These are phyloP conservation scores for Gossypium gossypioides DNA, from an alignment of 441 rosid genomes.

Conservation along the genomic window DNA sequence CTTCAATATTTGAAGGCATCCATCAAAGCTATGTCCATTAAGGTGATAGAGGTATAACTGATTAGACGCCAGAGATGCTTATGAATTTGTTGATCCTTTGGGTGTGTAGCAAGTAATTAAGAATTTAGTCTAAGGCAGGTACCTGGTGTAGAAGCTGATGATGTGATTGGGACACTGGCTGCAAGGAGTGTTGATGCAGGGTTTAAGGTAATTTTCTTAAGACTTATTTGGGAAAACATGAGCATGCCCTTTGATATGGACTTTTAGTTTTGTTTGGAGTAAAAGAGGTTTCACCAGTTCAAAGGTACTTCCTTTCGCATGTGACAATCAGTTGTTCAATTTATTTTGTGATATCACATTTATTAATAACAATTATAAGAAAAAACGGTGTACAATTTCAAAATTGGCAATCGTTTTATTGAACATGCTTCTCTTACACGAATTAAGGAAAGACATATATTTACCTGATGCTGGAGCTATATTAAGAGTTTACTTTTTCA, in stretches of 20 bases:
- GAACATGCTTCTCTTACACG: neutral
- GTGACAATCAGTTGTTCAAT: neutral
- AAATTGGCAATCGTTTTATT: neutral
- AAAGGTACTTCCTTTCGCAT: neutral
- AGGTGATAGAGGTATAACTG: constrained; percentile 76
- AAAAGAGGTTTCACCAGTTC: neutral
- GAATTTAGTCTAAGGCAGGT: constrained; percentile 43
- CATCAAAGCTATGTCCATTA: constrained; percentile 84
- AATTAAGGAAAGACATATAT: neutral
- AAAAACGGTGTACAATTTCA: neutral
- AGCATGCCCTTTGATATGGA: neutral
- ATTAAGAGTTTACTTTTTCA: neutral
- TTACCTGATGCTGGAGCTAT: neutral
- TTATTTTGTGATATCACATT: neutral
- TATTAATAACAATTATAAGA: neutral
- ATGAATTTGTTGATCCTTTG: constrained; percentile 10
- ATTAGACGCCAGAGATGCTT: constrained; percentile 1
- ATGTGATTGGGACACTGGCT: constrained; percentile 93
- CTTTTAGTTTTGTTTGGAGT: neutral
- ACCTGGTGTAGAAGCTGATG: constrained; percentile 98
- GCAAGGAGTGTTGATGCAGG: constrained; percentile 69
- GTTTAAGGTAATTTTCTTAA: constrained; percentile 45
- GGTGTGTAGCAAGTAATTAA: constrained; percentile 19
- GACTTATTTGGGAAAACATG: neutral
- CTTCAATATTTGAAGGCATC: constrained; percentile 93